Conservation (phyloP, 108 stramenopile genomes). For the Fragilaria crotonensis region DNA sequence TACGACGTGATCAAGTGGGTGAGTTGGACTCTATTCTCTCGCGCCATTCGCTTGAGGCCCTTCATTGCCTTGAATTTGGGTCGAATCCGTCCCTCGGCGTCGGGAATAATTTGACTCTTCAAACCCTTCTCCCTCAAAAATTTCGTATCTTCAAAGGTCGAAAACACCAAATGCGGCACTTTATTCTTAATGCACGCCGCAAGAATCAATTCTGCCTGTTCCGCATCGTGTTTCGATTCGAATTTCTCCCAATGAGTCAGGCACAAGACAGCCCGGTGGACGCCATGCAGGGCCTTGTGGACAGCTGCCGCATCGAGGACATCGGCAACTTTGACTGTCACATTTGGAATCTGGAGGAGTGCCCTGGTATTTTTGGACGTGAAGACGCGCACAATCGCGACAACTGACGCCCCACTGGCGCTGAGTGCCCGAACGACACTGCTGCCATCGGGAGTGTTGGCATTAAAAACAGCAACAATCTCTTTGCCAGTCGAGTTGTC, state of each 20-base stretch:
- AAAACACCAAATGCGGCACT: conserved; percentile 19
- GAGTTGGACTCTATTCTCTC: conserved; percentile 27
- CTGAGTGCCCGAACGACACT: conserved; percentile 39
- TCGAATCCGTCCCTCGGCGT: conserved; percentile 33
- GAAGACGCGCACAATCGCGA: conserved; percentile 42
- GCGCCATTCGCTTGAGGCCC: conserved; percentile 15
- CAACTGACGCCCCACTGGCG: conserved; percentile 34
- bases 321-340: background rate
- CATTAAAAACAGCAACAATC: conserved; percentile 43
- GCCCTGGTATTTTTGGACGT: conserved; percentile 32
- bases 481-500: too few relatives aligned
- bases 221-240: background rate
- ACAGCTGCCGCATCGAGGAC: background rate
- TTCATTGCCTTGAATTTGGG: conserved; percentile 42
- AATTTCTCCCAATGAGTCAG: background rate
- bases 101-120: conserved; percentile 41
- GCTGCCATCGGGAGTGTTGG: conserved; percentile 42
- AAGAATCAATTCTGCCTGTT: background rate
- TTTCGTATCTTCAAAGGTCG: conserved; percentile 44
- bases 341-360: conserved; percentile 31
- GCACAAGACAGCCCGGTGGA: background rate
- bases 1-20: conserved; percentile 51
- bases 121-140: conserved; percentile 15
- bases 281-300: background rate
- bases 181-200: background rate